Evolutionary conservation across 805 yeast species (phyloP).

Genomic region (Kazachstania kunashirensis): DNA sequence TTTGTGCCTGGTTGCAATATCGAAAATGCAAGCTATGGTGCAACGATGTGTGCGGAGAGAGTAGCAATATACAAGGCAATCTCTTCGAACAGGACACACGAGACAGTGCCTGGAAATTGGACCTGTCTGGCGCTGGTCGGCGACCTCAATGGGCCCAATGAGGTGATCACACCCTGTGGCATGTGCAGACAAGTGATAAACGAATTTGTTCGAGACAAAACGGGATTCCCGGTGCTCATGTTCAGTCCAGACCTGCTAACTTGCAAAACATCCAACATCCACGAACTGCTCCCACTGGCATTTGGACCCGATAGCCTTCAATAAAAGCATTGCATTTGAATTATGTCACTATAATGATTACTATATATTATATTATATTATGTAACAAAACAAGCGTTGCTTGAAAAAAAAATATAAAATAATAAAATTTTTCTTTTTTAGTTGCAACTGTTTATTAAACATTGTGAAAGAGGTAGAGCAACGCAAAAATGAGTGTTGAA

Average conservation of each 20-base stretch:
- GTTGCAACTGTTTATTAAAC: no score
- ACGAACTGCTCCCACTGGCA: conserved; percentile 66
- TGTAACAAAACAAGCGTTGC: no score
- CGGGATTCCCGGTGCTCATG: conserved; percentile 56
- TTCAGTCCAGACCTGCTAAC: conserved; percentile 27
- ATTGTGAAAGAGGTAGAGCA: no score
- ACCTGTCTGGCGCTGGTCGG: conserved; percentile 6
- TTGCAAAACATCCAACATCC: no score
- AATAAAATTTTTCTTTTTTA: no score
- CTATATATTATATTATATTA: no score
- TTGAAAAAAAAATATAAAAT: no score
- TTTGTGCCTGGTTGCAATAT: conserved; percentile 71
- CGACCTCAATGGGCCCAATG: conserved; percentile 18
- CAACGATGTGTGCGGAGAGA: conserved; percentile 68
- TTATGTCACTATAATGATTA: no score
- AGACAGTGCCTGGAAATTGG: conserved; percentile 1
- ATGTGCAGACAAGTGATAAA: conserved; percentile 84
- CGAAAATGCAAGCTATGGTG: conserved; percentile 88
- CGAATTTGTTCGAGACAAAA: conserved; percentile 47
- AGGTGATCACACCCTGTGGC: conserved; percentile 80
- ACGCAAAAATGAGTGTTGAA: conserved; percentile 3
- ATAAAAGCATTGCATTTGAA: no score
- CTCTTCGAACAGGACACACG: conserved; percentile 12
- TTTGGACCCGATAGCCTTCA: conserved; percentile 72
- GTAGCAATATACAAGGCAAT: conserved; percentile 53